Evolutionary conservation across 441 rosid genomes (phyloP).

Genomic region (Erodium chrysanthum): DNA sequence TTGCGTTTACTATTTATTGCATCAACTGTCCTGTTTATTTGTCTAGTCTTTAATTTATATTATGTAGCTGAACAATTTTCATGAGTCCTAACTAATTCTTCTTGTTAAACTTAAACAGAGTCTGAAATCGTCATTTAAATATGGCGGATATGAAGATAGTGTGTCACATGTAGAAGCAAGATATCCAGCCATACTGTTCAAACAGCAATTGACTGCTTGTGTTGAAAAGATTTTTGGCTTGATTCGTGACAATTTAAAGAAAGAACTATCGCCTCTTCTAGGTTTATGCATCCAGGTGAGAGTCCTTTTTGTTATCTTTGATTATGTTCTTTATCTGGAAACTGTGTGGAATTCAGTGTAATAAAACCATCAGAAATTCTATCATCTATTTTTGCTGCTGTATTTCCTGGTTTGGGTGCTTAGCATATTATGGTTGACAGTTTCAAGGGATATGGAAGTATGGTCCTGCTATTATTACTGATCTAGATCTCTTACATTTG

Average conservation of each 20-base stretch:
- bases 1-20: neutral
- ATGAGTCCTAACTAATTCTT: neutral
- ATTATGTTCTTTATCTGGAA: neutral
- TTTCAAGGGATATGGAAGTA: too few species aligned
- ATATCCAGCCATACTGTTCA: slow-evolving; percentile 86
- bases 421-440: neutral
- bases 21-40: neutral
- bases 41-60: neutral
- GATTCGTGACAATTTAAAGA: slow-evolving; percentile 91
- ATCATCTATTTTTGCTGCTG: neutral
- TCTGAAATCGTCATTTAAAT: slow-evolving; percentile 72
- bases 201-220: slow-evolving; percentile 93
- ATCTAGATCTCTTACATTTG: neutral
- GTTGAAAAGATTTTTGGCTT: slow-evolving; percentile 98
- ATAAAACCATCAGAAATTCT: neutral
- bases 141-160: slow-evolving; percentile 63
- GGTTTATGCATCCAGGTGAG: slow-evolving; percentile 83
- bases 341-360: neutral
- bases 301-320: slow-evolving; percentile 15
- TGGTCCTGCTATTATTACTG: neutral
- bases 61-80: neutral
- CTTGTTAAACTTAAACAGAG: slow-evolving; percentile 36
- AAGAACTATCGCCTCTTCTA: slow-evolving; percentile 78
- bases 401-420: neutral
- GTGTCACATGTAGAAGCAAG: slow-evolving; percentile 77